Base-by-base conservation (phyloP, 2,329 filamentous ascomycete genomes). In the Phoma sp. region DNA sequence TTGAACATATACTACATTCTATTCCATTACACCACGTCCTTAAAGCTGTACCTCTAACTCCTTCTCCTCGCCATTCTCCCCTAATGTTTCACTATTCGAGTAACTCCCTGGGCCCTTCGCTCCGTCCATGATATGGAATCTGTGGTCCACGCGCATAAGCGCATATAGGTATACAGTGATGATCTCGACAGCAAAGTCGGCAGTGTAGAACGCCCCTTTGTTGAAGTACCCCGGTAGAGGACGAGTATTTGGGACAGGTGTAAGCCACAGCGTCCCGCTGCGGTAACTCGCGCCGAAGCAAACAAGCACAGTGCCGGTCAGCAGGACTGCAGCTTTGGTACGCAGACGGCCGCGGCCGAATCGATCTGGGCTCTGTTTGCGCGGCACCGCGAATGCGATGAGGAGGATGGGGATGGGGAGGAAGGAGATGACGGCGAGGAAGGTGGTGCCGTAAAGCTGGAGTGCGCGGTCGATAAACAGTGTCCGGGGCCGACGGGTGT, bases 51-150 rank as follows among this genome's bases (percentile, higher is more conserved):
- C 17, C 32, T 17, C 15, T 6, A 9, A 17, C 15, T 17, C 4
- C 9, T 40, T 29, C 23, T 18, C 38, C 23, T 18, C 38, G 3
- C 14, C 18, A 21, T 34, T 14, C 20, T 26, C 42, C 25, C 28
- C 30, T n/a, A 34, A 7, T 7, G 7, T 10, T 20, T 45, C n/a
- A 15, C 30, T 45, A 1, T 15, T 17, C 20, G 42, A 45, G 48
- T 61, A 61, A 18, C 52, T 53, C 9, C 66, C 67, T 4, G 60
- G 83, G 0, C 78, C 81, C 36, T 80, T 81, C 68, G 85, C 85
- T 30, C 88, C 87, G 69, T 93, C 78, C 0, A 90, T 90, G n/a
- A 95, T 77, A 68, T 88, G 82, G 77, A 95, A 96, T 34, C 89
- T 83, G 57, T 81, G 80, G 70, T 96, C 92, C 56, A 95, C 86